Evolutionary conservation across 179 eudicot genomes (phyloP), one percentile per base, ranked within the genome.

Genomic region (Silene coronaria): DNA sequence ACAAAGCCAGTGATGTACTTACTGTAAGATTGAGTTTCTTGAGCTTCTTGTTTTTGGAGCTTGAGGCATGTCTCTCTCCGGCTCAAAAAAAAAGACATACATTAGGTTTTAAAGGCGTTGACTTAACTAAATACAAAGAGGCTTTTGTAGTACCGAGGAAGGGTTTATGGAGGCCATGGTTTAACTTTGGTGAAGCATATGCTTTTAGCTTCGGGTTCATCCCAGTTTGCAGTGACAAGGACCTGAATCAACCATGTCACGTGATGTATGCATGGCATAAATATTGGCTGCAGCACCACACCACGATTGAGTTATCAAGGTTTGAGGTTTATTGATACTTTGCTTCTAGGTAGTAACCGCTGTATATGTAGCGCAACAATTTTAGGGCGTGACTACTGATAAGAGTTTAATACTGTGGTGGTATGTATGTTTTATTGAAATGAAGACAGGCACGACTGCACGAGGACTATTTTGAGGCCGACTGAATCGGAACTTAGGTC

Each of bases 211-310:
- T 30, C 3, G 22, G 42, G 19, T 13, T 34, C 55, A 23, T 73
- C 24, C 5, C 36, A 60, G 28, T 23, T 7, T 60, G 19, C 19
- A 5, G 19, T 0, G 67, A 12, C 11, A 13, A 22, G 23, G 34
- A 16, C 30, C 0, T 2, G 58, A 74, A n/a, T 5, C 36, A 13
- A 59, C 27, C 24, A 1, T 23, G 45, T 70, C 57, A 34, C 34
- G 59, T 36, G 70, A 63, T 66, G 16, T 63, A 63, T 45, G 77
- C 64, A 74, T 62, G 70, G 45, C 45, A 34, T 32, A 3, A 32
- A 32, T 32, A 32, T 32, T 32, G 34, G 34, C 34, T 32, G 34
- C 34, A 6, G 34, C 34, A 32, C 34, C 34, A 32, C 34, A 32
- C 4, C 34, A 4, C 42, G 0, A 42, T 42, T 42, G 0, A 42